Conservation (phyloP, 75 land plant genomes). For the Adiantum capillusveneris region DNA sequence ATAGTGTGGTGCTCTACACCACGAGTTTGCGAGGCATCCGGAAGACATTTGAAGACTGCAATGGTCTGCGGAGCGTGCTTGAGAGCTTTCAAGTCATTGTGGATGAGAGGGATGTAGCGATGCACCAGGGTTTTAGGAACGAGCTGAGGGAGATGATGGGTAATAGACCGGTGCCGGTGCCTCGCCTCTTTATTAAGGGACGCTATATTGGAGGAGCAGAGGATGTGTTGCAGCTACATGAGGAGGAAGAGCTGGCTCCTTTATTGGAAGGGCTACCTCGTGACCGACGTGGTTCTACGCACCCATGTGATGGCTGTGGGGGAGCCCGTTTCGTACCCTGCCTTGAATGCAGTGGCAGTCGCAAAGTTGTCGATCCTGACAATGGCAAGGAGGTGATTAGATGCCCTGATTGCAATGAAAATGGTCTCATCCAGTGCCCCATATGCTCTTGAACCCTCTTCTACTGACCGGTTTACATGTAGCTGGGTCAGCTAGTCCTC, state of each 20-base stretch:
- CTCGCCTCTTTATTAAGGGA: slow-evolving; percentile 71
- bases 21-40: slow-evolving; percentile 71
- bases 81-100: slow-evolving; percentile 29
- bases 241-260: slow-evolving; percentile 38
- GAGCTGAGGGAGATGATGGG: slow-evolving; percentile 52
- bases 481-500: too few species aligned
- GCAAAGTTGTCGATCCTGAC: slow-evolving; percentile 36
- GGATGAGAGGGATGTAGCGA: slow-evolving; percentile 63
- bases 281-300: not conserved
- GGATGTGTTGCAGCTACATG: slow-evolving; percentile 56
- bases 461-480: too few species aligned
- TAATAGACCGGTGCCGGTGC: slow-evolving; percentile 25
- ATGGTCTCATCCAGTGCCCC: slow-evolving; percentile 55
- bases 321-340: slow-evolving; percentile 56
- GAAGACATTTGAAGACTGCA: slow-evolving; percentile 78
- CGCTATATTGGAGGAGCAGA: slow-evolving; percentile 75
- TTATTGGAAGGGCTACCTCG: slow-evolving; percentile 43
- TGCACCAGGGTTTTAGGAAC: slow-evolving; percentile 58
- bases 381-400: slow-evolving; percentile 13
- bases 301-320: slow-evolving; percentile 47
- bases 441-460: slow-evolving; percentile 27
- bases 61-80: slow-evolving; percentile 32
- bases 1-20: slow-evolving; percentile 57
- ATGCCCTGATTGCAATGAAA: slow-evolving; percentile 58
- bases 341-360: slow-evolving; percentile 57